A percentile compares a stretch with the other conserved stretches of the same genome.
These are phyloP conservation scores for Senna siamea DNA, from an alignment of 306 rosid genomes.

Conservation along the genomic window DNA sequence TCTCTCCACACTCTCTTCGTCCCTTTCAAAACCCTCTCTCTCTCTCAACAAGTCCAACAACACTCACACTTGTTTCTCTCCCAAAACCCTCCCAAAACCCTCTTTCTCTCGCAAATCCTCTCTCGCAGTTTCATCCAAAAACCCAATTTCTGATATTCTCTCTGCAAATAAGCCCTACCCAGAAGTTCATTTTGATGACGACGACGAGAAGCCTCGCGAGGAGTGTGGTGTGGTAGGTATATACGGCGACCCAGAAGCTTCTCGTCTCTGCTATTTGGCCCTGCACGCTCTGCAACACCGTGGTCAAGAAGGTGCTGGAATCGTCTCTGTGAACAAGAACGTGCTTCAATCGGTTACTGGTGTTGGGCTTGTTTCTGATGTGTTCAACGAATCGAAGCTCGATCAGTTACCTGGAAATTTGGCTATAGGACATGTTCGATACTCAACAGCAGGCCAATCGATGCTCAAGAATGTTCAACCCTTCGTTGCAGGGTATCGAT, in stretches of 20 bases:
- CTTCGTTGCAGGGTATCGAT: conserved; percentile 88
- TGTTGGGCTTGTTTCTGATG: conserved; percentile 88
- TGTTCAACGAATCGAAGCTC: conserved; percentile 72
- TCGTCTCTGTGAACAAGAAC: conserved; percentile 68
- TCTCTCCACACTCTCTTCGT: conserved; percentile 28
- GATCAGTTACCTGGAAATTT: conserved; percentile 74
- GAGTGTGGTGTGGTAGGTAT: conserved; percentile 99
- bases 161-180: conserved; percentile 20
- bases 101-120: conserved; percentile 11
- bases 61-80: conserved; percentile 9
- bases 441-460: conserved; percentile 87
- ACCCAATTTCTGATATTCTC: conserved; percentile 48
- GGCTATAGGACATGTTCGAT: conserved; percentile 91
- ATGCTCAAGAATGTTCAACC: conserved; percentile 97
- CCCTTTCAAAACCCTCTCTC: conserved; percentile 33
- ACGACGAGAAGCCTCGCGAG: conserved; percentile 85
- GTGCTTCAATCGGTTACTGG: conserved; percentile 81
- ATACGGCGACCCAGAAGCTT: conserved; percentile 92
- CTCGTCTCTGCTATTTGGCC: conserved; percentile 77
- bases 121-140: conserved; percentile 36
- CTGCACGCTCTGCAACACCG: conserved; percentile 97
- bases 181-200: neutral
- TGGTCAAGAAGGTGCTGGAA: conserved; percentile 97
- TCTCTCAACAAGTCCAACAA: conserved; percentile 17
- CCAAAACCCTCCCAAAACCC: conserved; percentile 9